Base-by-base conservation (phyloP, 345 rosid species). In the Hibiscus tridactylites region DNA sequence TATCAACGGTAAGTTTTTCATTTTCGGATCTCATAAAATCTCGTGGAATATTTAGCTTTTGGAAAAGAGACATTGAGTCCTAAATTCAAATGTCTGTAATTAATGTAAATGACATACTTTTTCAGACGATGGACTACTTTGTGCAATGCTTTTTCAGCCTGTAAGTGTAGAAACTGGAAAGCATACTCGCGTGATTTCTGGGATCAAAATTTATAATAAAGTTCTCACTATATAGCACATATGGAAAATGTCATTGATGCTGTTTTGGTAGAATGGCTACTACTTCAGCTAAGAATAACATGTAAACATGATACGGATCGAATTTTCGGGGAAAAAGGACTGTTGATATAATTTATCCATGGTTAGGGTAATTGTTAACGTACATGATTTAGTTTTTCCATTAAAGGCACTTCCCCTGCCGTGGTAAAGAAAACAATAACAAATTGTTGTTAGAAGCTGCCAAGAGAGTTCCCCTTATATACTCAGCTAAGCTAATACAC, bases 41-140 rank as follows among this genome's bases (percentile, higher is more conserved):
- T 7, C 6, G 33, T 59, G 21, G 26, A 71, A 59, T 29, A 9
- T 9, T 9, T 46, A 60, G 74, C 67, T 71, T 71, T 71, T 61
- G 67, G 33, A 71, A 71, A 71, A 71, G 74, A 46, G 16, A 71
- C 39, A n/a, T 26, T 60, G 74, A 16, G 53, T 24, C 61, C 7
- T 12, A 31, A 31, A 69, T 50, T 53, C 47, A 53, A 69, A 69
- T 53, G 72, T 28, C 35, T 59, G 65, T 39, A 9, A 44, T 71
- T 42, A 42, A 8, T 13, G 54, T 8, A 13, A 15, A 37, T 71
- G 28, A 26, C 57, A 19, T 70, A 15, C 52, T 31, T 53, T 70
- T 52, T 1, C 33, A 29, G 61, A 4, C 24, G 7, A 21, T 68
- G 19, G 56, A 13, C 26, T 13, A 28, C 52, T 21, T 47, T 49